Evolutionary conservation across 106 monocot species (phyloP), one percentile per base, ranked within the genome.

Genomic region (Allium fistulosum): DNA sequence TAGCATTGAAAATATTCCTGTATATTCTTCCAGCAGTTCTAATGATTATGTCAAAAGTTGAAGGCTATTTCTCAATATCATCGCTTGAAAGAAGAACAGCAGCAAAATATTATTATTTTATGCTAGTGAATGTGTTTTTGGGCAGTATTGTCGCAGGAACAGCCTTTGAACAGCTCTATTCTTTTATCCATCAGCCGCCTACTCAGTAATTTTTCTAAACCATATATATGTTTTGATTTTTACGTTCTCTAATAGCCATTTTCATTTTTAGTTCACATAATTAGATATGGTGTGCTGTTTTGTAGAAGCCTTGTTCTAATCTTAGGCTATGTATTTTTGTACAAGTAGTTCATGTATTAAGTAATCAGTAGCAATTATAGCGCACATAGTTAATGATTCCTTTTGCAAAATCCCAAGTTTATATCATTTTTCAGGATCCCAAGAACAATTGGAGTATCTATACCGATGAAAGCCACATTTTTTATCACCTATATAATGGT

Each of bases 391-490:
- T 59, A 18, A 59, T 16, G 9, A 15, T 3, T 59, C 15, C 22
- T 2, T 13, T 9, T 59, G 17, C 59, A 9, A 59, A 9, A 59
- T 17, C 1, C 17, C 7, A 17, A 55, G 14, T 59, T 59, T 59
- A 17, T 18, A 5, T 59, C 59, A 59, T 45, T 71, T 77, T 26
- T 22, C 70, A 96, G 96, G 80, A 92, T 96, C 64, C 96, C 96
- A 57, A 92, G 77, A 58, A 96, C 84, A 22, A 96, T 96, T 58
- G 96, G 96, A 18, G 78, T 88, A 50, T 75, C 88, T 10, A 96
- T 96, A 66, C 96, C 96, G 70, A 96, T 96, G 96, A 96, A 96
- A 68, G 96, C 96, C 59, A 96, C 91, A 53, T 96, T 96, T 69
- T 95, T 95, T 46, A 91, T 95, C 53, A 91, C 95, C 17, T 95